Evolutionary conservation across 129 eudicot species (phyloP).

Genomic region (Scalesia atractyloides): DNA sequence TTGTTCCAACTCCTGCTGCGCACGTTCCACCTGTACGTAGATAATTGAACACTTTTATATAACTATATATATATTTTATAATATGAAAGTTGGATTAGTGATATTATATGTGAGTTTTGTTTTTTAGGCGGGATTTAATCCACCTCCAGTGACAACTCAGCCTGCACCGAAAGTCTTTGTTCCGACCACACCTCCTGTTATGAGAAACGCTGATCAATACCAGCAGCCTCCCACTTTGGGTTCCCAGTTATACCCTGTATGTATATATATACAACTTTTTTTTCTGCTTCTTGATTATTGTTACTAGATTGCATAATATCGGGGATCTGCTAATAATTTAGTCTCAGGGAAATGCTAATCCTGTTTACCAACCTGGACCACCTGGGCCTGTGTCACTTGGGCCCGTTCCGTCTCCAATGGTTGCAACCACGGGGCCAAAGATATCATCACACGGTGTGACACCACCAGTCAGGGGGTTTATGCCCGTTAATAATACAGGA

Average conservation of each 20-base stretch:
- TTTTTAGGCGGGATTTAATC: conserved; percentile 56
- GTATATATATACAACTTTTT: conserved; percentile 1
- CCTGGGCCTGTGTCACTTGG: conserved; percentile 55
- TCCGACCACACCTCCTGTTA: conserved; percentile 65
- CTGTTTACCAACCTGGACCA: conserved; percentile 63
- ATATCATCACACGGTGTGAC: conserved; percentile 65
- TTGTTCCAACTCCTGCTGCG: conserved; percentile 70
- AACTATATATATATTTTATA: background rate
- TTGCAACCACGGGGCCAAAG: conserved; percentile 48
- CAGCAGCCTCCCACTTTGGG: conserved; percentile 70
- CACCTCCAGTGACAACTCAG: conserved; percentile 63
- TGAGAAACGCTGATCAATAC: conserved; percentile 75
- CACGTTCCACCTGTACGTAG: conserved; percentile 51
- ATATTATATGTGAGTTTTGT: background rate
- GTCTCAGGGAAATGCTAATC: conserved; percentile 57
- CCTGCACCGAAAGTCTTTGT: conserved; percentile 70
- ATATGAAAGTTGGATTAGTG: conserved; percentile 2
- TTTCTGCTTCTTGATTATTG: background rate
- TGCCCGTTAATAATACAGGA: conserved; percentile 64
- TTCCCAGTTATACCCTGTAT: conserved; percentile 69
- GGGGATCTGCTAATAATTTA: conserved; percentile 20
- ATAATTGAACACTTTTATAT: background rate
- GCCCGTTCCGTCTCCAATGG: conserved; percentile 56
- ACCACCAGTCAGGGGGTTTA: conserved; percentile 58
- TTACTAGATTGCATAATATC: background rate